Percentiles rank a stretch among this genome's conserved stretches.
Conservation (phyloP, 345 rosid genomes). For the Cardamine resedifolia region DNA sequence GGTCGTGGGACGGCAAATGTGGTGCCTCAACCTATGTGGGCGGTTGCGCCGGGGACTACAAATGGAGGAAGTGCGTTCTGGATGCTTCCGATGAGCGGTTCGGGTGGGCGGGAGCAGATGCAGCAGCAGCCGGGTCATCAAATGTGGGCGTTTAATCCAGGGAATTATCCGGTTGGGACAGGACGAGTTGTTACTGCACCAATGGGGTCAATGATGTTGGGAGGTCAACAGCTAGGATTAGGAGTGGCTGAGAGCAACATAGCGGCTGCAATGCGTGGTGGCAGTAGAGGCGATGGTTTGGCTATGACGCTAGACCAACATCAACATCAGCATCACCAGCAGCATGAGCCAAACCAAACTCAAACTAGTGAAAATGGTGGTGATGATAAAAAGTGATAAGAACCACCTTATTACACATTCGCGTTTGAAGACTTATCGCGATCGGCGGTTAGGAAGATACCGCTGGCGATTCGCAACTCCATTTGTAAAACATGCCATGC, state of each 20-base stretch:
- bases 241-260: conserved; percentile 53
- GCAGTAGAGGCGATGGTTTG: conserved; percentile 43
- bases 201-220: conserved; percentile 68
- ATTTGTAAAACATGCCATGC: conserved; percentile 7
- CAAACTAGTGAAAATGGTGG: conserved; percentile 48
- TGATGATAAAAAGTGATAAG: conserved; percentile 44
- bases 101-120: conserved; percentile 42
- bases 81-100: conserved; percentile 70
- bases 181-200: conserved; percentile 58
- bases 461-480: background rate
- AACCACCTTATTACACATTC: background rate
- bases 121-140: conserved; percentile 44
- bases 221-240: conserved; percentile 66
- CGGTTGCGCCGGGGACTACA: conserved; percentile 58
- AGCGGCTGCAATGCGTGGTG: conserved; percentile 55
- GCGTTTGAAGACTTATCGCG: background rate
- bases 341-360: conserved; percentile 46
- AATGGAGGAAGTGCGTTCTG: conserved; percentile 74
- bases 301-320: conserved; percentile 65
- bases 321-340: conserved; percentile 45
- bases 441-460: background rate
- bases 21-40: conserved; percentile 73
- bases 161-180: conserved; percentile 49
- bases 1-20: conserved; percentile 41
- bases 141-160: conserved; percentile 74